phyloP scores from a whole-genome alignment of 352 stramenopile species.

The Poterioochromonas sp. region DNA sequence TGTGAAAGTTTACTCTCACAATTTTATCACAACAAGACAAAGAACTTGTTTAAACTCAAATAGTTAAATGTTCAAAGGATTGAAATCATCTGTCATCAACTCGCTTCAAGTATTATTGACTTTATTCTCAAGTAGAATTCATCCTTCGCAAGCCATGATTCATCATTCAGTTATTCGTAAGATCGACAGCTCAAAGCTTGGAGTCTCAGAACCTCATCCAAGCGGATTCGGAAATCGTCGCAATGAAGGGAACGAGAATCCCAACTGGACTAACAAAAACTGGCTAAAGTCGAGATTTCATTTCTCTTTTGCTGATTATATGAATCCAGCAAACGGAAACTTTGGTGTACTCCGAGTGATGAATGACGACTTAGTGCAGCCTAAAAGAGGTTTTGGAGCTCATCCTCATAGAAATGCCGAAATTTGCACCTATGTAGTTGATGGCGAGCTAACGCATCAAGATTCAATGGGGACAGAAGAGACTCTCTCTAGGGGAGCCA shows the following conservation, averaged over 20 bases:
- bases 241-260: conserved; percentile 3
- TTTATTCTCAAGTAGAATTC: no score
- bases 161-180: neutral
- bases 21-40: no score
- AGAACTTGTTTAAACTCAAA: no score
- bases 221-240: conserved; percentile 48
- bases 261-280: conserved; percentile 25
- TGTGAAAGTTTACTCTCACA: no score
- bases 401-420: conserved; percentile 51
- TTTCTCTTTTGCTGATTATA: conserved; percentile 67
- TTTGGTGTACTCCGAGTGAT: conserved; percentile 66
- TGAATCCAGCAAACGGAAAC: conserved; percentile 48
- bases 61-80: no score
- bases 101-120: no score
- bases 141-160: neutral
- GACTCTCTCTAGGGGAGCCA: conserved; percentile 51
- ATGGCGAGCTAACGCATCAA: conserved; percentile 58
- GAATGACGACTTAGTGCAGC: conserved; percentile 70
- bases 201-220: conserved; percentile 47
- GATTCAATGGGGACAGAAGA: conserved; percentile 59
- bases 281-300: conserved; percentile 62
- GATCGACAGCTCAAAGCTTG: neutral
- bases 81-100: no score
- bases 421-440: conserved; percentile 64
- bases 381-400: conserved; percentile 41